Evolutionary conservation across 163 green algal genomes (phyloP).

Genomic region (Dunaliella salina): DNA sequence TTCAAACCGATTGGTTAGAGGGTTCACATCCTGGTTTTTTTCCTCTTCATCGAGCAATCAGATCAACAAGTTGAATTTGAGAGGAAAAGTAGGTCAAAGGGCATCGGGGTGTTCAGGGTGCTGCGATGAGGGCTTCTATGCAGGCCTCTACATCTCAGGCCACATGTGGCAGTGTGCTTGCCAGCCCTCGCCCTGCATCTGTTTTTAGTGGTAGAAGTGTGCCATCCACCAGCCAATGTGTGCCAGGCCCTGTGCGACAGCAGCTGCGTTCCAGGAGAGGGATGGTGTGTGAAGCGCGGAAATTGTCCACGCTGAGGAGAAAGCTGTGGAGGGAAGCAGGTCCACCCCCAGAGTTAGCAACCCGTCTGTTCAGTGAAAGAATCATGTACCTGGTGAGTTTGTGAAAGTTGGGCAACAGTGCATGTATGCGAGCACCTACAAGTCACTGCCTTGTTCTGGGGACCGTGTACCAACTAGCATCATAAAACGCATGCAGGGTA

Average conservation of each 20-base stretch:
- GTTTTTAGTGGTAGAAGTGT: background rate
- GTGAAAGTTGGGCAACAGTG: too few species aligned
- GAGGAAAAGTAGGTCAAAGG: too few species aligned
- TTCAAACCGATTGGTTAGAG: too few species aligned
- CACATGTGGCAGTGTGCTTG: background rate
- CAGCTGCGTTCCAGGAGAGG: constrained; percentile 1
- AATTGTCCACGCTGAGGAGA: constrained; percentile 48
- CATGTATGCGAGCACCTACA: too few species aligned
- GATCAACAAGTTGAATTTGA: too few species aligned
- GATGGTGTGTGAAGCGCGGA: constrained; percentile 31
- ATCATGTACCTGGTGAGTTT: constrained; percentile 93
- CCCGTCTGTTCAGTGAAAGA: constrained; percentile 94
- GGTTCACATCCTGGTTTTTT: too few species aligned
- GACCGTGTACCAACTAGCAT: background rate
- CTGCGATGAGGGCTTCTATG: background rate
- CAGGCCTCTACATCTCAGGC: background rate
- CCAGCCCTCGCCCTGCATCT: background rate
- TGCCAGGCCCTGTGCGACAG: background rate
- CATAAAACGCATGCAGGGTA: constrained; percentile 64
- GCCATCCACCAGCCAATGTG: background rate
- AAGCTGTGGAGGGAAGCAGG: constrained; percentile 62
- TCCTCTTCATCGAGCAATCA: too few species aligned
- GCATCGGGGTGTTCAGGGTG: too few species aligned
- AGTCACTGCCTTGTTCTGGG: background rate
- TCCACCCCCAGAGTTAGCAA: constrained; percentile 91